Evolutionary conservation across 2,329 filamentous ascomycete species (phyloP), one percentile per base, ranked within the genome.

Genomic region (Sarocladiaceae sp.): DNA sequence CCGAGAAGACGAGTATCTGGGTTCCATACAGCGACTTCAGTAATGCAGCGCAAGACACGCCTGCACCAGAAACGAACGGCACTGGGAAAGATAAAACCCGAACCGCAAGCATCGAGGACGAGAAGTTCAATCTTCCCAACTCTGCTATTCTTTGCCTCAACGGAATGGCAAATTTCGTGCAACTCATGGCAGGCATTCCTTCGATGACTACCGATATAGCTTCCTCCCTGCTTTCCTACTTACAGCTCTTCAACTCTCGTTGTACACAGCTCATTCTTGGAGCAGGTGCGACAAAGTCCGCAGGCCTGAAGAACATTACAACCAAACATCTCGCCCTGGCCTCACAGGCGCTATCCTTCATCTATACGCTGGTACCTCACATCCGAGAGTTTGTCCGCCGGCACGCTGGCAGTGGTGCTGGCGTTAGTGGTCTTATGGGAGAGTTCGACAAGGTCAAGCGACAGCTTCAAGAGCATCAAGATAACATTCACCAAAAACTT

Each of bases 251-350:
- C 77, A 97, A 99, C 68, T 97, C 91, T 2, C 87, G 94, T 18
- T 92, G 92, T 53, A 95, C 88, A n/a, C 94, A 99, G 66, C 80
- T 99, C 53, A 97, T 99, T 57, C 83, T 99, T 6, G 94, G 94
- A 1, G 94, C 94, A 1, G 94, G 94, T 4, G 94, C 94, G 3
- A 97, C 90, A 4, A 79, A 84, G 31, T 91, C 88, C 22, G 94
- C 92, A 1, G 93, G 93, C 0, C 75, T 99, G 18, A 96, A 91
- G 66, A 97, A 97, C 63, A 99, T 99, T 66, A 96, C 90, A 0
- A 96, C 94, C 0, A 94, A 94, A 61, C 93, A 99, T 69, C 80
- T 99, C 2, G 92, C 94, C 0, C 82, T 97, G 17, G 92, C 94
- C 2, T 92, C 88, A 0, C 93, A 97, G 67, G 88, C 92, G 0